These are phyloP conservation scores for Amanita fuliginea DNA, from an alignment of 768 basidiomycete genomes.

Conservation along the genomic window DNA sequence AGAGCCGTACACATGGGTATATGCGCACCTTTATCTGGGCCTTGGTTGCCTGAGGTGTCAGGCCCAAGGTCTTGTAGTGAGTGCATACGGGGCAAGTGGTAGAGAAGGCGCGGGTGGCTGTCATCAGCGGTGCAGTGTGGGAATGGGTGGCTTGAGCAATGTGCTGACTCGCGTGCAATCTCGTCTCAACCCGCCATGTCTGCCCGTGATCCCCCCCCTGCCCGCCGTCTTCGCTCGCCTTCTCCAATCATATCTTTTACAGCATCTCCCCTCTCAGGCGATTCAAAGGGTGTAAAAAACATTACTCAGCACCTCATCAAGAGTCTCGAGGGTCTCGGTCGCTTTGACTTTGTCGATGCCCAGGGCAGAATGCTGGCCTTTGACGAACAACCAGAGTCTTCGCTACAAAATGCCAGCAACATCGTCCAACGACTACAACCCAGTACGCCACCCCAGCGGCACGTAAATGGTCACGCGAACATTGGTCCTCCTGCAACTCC, in stretches of 20 bases:
- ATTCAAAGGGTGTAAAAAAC: constrained; percentile 30
- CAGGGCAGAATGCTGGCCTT: constrained; percentile 13
- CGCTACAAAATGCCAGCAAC: constrained; percentile 16
- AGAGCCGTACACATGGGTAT: background rate
- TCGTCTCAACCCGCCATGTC: constrained; percentile 10
- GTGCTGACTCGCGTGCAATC: background rate
- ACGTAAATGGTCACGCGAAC: constrained; percentile 8
- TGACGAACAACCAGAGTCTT: constrained; percentile 21
- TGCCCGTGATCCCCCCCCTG: constrained; percentile 11
- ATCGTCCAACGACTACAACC: constrained; percentile 16
- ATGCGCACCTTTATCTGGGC: constrained; percentile 29
- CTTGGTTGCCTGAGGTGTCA: constrained; percentile 25
- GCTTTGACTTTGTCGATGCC: constrained; percentile 22
- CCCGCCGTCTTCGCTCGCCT: constrained; percentile 25
- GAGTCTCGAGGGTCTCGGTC: constrained; percentile 35
- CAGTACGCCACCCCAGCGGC: constrained; percentile 4
- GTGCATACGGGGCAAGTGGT: constrained; percentile 13
- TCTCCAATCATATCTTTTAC: constrained; percentile 37
- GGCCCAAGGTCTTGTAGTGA: constrained; percentile 31
- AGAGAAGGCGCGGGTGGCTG: constrained; percentile 12
- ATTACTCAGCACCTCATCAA: constrained; percentile 39
- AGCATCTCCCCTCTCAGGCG: constrained; percentile 21
- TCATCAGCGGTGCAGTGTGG: background rate
- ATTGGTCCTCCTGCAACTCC: background rate
- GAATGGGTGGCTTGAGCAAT: background rate